phyloP scores from a whole-genome alignment of 1,284 basidiomycete genomes.

The Microbotryum intermedium region DNA sequence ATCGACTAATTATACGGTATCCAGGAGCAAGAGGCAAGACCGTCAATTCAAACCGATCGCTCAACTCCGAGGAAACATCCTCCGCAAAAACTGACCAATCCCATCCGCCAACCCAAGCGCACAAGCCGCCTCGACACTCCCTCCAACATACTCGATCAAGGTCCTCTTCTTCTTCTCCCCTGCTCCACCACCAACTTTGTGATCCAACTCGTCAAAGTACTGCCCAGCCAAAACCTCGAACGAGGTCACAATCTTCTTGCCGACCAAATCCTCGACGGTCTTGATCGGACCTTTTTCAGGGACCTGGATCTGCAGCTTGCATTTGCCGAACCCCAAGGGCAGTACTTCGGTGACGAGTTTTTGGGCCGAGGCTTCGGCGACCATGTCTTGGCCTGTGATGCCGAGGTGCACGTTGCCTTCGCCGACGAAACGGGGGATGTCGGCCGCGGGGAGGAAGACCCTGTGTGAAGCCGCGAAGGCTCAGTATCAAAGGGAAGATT shows the following conservation, averaged over 20 bases:
- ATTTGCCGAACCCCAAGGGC: slow-evolving; percentile 87
- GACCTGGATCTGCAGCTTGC: slow-evolving; percentile 87
- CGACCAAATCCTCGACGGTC: slow-evolving; percentile 68
- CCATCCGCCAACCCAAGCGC: slow-evolving; percentile 93
- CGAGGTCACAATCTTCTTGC: slow-evolving; percentile 86
- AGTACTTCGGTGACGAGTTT: slow-evolving; percentile 69
- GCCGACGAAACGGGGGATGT: slow-evolving; percentile 97
- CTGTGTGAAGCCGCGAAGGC: slow-evolving; percentile 43
- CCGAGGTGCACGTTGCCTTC: slow-evolving; percentile 89
- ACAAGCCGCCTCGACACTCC: slow-evolving; percentile 96
- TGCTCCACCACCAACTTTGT: slow-evolving; percentile 46
- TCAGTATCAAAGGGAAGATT: not conserved
- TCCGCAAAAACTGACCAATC: slow-evolving; percentile 45
- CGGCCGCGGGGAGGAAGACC: slow-evolving; percentile 91
- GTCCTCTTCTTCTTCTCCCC: slow-evolving; percentile 46
- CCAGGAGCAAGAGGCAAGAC: not conserved
- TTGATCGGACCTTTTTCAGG: slow-evolving; percentile 68
- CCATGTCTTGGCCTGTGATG: slow-evolving; percentile 94
- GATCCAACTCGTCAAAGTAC: slow-evolving; percentile 71
- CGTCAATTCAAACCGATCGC: not conserved
- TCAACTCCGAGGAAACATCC: not conserved
- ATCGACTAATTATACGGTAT: slow-evolving; percentile 53
- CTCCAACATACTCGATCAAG: slow-evolving; percentile 88
- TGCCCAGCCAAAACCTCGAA: slow-evolving; percentile 78
- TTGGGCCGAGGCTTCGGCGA: slow-evolving; percentile 78